Evolutionary conservation across 2,329 filamentous ascomycete genomes (phyloP), one percentile per base, ranked within the genome.

Genomic region (Exophiala xenobiotica): DNA sequence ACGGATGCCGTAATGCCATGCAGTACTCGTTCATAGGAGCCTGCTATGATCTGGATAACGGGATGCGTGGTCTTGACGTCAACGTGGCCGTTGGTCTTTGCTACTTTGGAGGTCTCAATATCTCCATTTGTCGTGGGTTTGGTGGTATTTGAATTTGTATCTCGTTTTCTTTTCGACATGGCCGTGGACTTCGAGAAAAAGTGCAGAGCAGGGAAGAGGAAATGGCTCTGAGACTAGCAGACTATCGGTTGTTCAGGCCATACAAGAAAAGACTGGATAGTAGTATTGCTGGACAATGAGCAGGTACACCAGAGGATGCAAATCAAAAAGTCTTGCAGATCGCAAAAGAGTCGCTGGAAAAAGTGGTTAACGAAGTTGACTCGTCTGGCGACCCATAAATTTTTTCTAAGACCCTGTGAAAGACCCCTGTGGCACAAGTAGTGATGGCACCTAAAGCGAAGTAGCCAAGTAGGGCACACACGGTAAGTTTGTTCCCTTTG

Each of bases 1-100:
- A 95, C 75, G 1, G 82, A 82, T n/a, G 87, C 90, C 6, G 87
- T 89, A 63, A 96, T 79, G 54, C 93, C 93, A 69, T 99, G 93
- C 16, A 99, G 80, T 43, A 95, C 83, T 58, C 90, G 82, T 67
- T 99, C 93, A 72, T 99, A 99, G 46, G 91, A 96, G 41, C 93
- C 93, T 5, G 90, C 86, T 54, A 97, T 79, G 60, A 99, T 86
- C 70, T 97, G 93, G 53, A 97, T 78, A 11, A 54, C 51, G 5
- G n/a, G 86, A 85, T 60, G 82, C 37, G 38, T 46, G 9, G 49
- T 61, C 50, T 63, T 57, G 44, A 58, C 51, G 50, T 61, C 54
- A 41, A 65, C 60, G 35, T 66, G 59, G 57, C 60, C 59, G 53
- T 66, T 63, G 48, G 63, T 60, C 55, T 64, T 59, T 43, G 47